Conservation (phyloP, 1,284 basidiomycete species). For the Austroboletus niveus region DNA sequence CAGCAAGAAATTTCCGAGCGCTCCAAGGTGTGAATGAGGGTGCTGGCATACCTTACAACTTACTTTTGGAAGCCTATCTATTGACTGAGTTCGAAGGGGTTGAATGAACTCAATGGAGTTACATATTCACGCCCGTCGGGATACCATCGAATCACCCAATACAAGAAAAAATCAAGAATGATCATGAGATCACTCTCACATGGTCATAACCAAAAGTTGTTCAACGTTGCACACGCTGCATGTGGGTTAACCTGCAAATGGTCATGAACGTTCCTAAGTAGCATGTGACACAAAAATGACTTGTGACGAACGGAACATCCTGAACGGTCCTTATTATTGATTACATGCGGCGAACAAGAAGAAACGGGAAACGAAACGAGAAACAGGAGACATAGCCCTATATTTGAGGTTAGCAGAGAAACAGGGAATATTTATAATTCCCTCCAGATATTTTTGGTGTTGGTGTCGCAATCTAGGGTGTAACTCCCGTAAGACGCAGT, state of each 20-base stretch:
- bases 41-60: conserved; percentile 9
- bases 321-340: no score
- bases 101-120: conserved; percentile 10
- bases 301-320: no score
- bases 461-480: conserved; percentile 41
- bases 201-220: not conserved
- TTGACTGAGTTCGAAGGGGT: conserved; percentile 21
- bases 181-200: not conserved
- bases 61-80: conserved; percentile 9
- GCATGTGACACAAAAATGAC: no score
- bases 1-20: not conserved
- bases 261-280: no score
- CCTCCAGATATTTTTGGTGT: conserved; percentile 51
- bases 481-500: conserved; percentile 42
- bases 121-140: conserved; percentile 2
- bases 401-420: conserved; percentile 2
- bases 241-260: not conserved
- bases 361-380: conserved; percentile 4
- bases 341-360: conserved; percentile 18
- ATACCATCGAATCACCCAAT: not conserved
- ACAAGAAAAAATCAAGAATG: not conserved
- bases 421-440: conserved; percentile 35
- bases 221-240: not conserved
- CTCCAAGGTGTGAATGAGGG: conserved; percentile 3
- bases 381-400: conserved; percentile 5